These are phyloP conservation scores for Pezicula radicicola DNA, from an alignment of 2,329 filamentous ascomycete genomes.

Conservation along the genomic window DNA sequence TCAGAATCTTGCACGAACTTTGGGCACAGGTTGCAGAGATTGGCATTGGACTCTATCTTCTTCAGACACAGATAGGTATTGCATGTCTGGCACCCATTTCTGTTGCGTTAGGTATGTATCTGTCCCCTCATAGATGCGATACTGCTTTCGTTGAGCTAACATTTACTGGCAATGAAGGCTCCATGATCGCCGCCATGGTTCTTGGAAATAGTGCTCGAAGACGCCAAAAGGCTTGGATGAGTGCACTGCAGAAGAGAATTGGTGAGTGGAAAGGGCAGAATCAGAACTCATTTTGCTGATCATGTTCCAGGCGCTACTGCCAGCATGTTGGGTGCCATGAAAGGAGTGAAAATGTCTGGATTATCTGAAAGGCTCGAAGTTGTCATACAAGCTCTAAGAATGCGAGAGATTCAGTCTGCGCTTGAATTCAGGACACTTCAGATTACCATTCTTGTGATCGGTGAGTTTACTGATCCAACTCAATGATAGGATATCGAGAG, in stretches of 20 bases:
- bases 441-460: neutral
- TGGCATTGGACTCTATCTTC: conserved; percentile 21
- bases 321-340: conserved; percentile 22
- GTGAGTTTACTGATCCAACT: too few relatives aligned
- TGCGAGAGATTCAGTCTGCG: conserved; percentile 13
- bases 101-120: conserved; percentile 11
- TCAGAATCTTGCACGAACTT: conserved; percentile 23
- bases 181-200: neutral
- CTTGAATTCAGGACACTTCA: conserved; percentile 10
- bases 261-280: too few relatives aligned
- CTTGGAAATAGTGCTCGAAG: conserved; percentile 1
- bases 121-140: too few relatives aligned
- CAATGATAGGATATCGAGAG: neutral
- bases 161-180: neutral
- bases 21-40: conserved; percentile 23
- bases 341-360: conserved; percentile 28
- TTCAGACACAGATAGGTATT: conserved; percentile 20
- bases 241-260: conserved; percentile 15
- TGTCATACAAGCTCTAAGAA: conserved; percentile 30
- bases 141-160: neutral
- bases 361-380: conserved; percentile 29
- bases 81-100: conserved; percentile 8
- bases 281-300: too few relatives aligned
- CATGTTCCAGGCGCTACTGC: too few relatives aligned
- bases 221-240: conserved; percentile 15